Percentiles rank a stretch among this genome's conserved stretches.
These are phyloP conservation scores for Yamadazyma trypodendri DNA, from an alignment of 1,139 yeast genomes.

Conservation along the genomic window DNA sequence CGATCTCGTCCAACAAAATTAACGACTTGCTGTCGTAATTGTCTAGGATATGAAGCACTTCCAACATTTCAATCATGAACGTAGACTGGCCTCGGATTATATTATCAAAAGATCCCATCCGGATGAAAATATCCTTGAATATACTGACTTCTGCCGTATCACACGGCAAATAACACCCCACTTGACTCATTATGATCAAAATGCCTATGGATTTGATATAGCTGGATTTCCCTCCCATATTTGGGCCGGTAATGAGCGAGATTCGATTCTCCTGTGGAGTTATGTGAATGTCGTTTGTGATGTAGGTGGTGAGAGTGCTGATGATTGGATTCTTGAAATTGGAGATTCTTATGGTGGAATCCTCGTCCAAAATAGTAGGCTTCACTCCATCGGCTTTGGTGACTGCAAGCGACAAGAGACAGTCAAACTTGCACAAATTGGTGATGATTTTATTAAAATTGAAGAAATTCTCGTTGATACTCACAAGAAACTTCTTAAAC, in stretches of 20 bases:
- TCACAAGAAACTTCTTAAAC: constrained; percentile 50
- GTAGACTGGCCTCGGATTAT: constrained; percentile 69
- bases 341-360: constrained; percentile 50
- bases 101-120: constrained; percentile 78
- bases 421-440: constrained; percentile 65
- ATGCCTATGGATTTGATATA: constrained; percentile 91
- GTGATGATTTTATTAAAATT: constrained; percentile 50
- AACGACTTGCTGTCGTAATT: constrained; percentile 49
- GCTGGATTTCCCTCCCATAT: constrained; percentile 98
- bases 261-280: constrained; percentile 44
- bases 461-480: constrained; percentile 48
- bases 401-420: constrained; percentile 68
- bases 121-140: constrained; percentile 53
- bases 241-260: constrained; percentile 88
- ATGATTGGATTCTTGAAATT: constrained; percentile 81
- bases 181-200: constrained; percentile 82
- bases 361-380: constrained; percentile 54
- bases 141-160: constrained; percentile 51
- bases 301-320: constrained; percentile 57
- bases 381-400: constrained; percentile 46
- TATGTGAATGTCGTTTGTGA: constrained; percentile 68
- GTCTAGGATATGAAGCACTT: constrained; percentile 57
- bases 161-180: constrained; percentile 86
- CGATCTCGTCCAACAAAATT: constrained; percentile 82
- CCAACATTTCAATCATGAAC: constrained; percentile 72